Evolutionary conservation across 1,284 basidiomycete genomes (phyloP), one percentile per base, ranked within the genome.

Genomic region (Anthracocystis walkeri): DNA sequence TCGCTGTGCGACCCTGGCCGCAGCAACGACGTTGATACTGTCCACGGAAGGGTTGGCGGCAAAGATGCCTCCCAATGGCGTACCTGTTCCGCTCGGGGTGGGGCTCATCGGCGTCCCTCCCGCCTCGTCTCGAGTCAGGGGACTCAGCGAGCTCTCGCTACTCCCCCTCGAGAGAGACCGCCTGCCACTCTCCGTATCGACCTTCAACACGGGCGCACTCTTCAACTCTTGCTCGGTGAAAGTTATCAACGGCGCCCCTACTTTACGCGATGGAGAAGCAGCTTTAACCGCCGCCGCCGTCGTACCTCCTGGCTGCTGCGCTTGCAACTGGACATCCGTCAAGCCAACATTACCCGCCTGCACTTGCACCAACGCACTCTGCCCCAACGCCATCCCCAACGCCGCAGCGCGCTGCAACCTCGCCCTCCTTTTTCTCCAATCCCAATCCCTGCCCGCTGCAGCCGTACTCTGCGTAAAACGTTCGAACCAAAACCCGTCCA

Each of bases 401-500:
- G 70, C 58, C 27, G 72, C 63, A 14, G 66, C 65, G 6, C 72
- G 62, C 25, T 75, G 72, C 38, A 69, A 21, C n/a, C 68, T 60
- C 23, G 74, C 68, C 12, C 74, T 38, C 2, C 74, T 16, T 40
- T 76, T 76, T 10, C 83, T 65, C 80, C 82, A 84, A 61, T 84
- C 83, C 82, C 82, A 82, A 59, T 82, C 78, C 27, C 74, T 62
- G 1, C 83, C 81, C 1, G 79, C 79, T 2, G 83, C 83, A 0
- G 83, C 83, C 3, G 82, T 84, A 44, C 68, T 72, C n/a, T 71
- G 76, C 0, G 79, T 79, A 58, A 78, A 82, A 4, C 82, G 61
- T 52, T 84, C 83, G 58, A 84, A 84, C 78, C 82, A 82, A 35
- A 84, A 84, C 31, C 78, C 81, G 16, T 65, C 68, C 0, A 58